Conservation (phyloP, 1,284 basidiomycete genomes). For the Pseudozyma pruni region DNA sequence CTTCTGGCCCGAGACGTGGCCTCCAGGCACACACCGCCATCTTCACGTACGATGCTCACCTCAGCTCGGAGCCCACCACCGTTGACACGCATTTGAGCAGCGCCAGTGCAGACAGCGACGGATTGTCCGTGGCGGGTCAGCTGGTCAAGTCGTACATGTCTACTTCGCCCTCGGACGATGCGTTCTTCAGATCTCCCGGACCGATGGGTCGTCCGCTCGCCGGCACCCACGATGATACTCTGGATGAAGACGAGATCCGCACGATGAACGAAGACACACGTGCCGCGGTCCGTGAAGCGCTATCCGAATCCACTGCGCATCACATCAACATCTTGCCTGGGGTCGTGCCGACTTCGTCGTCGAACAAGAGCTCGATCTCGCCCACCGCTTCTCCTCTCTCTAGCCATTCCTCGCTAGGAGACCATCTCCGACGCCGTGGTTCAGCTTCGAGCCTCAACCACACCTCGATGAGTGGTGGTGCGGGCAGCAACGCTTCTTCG, state of each 20-base stretch:
- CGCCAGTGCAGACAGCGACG: conserved; percentile 9
- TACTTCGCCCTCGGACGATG: conserved; percentile 28
- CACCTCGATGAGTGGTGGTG: conserved; percentile 9
- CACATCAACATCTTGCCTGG: conserved; percentile 14
- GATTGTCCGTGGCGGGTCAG: conserved; percentile 18
- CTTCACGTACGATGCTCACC: conserved; percentile 27
- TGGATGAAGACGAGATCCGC: conserved; percentile 43
- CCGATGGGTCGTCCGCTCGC: conserved; percentile 6
- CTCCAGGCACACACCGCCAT: conserved; percentile 15
- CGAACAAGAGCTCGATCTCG: conserved; percentile 21
- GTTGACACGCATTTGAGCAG: conserved; percentile 33
- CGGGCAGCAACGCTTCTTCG: conserved; percentile 17
- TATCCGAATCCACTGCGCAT: conserved; percentile 31
- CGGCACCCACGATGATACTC: conserved; percentile 23
- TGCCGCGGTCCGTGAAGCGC: conserved; percentile 41
- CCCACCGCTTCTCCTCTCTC: conserved; percentile 26
- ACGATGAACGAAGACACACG: conserved; percentile 43
- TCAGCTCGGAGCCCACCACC: conserved; percentile 30
- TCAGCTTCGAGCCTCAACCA: conserved; percentile 23
- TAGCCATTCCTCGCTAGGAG: conserved; percentile 24
- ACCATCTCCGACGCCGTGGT: conserved; percentile 15
- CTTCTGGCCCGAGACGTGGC: conserved; percentile 11
- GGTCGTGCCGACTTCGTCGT: conserved; percentile 1
- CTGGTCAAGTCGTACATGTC: conserved; percentile 27
- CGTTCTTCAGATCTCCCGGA: conserved; percentile 18